phyloP scores from a whole-genome alignment of 805 yeast genomes.

The Wickerhamiella parazyma region DNA sequence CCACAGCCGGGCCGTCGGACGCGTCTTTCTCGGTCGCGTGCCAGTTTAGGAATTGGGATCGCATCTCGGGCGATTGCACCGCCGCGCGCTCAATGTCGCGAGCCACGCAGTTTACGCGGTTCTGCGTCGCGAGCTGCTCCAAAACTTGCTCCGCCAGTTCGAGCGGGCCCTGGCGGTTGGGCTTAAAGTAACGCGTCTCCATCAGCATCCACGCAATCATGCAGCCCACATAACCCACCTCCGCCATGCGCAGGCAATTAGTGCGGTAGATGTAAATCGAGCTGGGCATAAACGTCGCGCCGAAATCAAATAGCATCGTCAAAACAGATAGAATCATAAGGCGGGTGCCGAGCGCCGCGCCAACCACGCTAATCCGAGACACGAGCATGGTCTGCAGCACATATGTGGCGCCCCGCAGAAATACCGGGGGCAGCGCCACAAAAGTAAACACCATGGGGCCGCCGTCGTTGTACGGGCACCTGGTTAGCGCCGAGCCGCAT shows the following conservation, averaged over 20 bases:
- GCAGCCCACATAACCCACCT: not conserved
- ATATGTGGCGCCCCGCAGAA: not conserved
- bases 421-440: not conserved
- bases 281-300: not conserved
- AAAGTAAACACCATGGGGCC: not conserved
- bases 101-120: not conserved
- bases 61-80: not conserved
- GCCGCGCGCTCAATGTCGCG: not conserved
- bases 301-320: too few species aligned
- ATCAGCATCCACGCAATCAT: not conserved
- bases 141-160: not conserved
- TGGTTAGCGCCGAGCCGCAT: not conserved
- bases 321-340: too few species aligned
- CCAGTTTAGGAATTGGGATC: not conserved
- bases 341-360: too few species aligned
- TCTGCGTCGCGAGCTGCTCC: not conserved
- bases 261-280: not conserved
- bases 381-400: not conserved
- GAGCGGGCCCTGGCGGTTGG: constrained; percentile 1
- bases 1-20: too few species aligned
- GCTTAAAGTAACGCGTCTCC: constrained; percentile 1
- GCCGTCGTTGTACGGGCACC: not conserved
- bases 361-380: too few species aligned
- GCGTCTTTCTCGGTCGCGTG: too few species aligned
- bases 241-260: not conserved